Conservation (phyloP, 768 basidiomycete genomes). For the Leucocoprinus leucothites region DNA sequence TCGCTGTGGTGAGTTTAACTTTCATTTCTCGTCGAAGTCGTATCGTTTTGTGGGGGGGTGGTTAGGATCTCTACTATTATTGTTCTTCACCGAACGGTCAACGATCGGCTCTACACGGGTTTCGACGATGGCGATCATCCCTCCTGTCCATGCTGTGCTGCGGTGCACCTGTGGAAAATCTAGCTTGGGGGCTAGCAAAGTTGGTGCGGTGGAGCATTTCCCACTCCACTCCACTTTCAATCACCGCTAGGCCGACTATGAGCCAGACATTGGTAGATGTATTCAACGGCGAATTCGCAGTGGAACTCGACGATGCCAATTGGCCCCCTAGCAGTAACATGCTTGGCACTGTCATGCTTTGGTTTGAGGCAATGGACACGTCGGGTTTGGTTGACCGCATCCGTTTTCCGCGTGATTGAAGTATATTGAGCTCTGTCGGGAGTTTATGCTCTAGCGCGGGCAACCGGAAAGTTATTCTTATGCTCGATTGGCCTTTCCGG, state of each 20-base stretch:
- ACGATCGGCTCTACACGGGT: background rate
- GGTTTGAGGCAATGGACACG: background rate
- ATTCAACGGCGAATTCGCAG: background rate
- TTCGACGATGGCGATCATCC: background rate
- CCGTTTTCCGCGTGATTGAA: background rate
- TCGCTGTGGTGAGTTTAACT: constrained; percentile 62
- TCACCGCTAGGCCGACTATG: background rate
- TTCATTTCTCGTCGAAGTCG: constrained; percentile 5
- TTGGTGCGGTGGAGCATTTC: background rate
- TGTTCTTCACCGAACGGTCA: background rate
- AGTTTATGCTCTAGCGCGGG: too few relatives aligned
- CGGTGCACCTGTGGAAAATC: background rate
- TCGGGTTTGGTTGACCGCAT: background rate
- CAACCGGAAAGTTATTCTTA: background rate
- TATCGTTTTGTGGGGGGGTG: background rate
- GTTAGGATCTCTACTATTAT: background rate
- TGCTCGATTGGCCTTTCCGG: background rate
- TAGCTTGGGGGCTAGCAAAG: background rate
- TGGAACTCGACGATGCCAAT: background rate
- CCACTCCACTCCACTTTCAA: background rate
- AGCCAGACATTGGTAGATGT: background rate
- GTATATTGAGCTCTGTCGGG: background rate
- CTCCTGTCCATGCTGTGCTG: background rate
- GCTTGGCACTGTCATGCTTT: background rate
- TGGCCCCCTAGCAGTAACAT: background rate